phyloP scores from a whole-genome alignment of 495 filamentous ascomycete species.

The Tirmania nivea region DNA sequence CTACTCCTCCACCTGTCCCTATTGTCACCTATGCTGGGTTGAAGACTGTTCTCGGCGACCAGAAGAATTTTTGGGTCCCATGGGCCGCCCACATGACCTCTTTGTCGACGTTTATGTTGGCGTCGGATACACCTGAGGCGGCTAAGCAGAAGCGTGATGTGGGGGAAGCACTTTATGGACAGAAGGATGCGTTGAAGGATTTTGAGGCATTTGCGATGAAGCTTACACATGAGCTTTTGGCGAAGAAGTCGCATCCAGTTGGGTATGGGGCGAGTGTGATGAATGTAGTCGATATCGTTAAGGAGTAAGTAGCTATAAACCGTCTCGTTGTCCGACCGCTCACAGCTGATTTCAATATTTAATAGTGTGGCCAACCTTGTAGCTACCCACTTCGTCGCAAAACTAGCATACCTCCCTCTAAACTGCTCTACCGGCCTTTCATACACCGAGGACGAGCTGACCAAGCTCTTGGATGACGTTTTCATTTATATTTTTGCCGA shows the following conservation, averaged over 20 bases:
- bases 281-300: conserved; percentile 32
- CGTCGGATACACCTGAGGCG: conserved; percentile 30
- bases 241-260: conserved; percentile 29
- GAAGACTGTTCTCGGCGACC: conserved; percentile 27
- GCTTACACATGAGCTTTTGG: conserved; percentile 30
- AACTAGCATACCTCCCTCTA: conserved; percentile 40
- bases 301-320: conserved; percentile 20
- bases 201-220: conserved; percentile 32
- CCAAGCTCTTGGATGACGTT: conserved; percentile 34
- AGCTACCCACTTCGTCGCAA: conserved; percentile 36
- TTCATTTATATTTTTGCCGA: conserved; percentile 45
- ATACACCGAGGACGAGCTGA: conserved; percentile 37
- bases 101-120: conserved; percentile 34
- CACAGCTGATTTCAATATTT: not conserved
- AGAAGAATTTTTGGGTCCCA: conserved; percentile 32
- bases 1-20: conserved; percentile 17
- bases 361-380: conserved; percentile 34
- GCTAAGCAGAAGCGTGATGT: conserved; percentile 29
- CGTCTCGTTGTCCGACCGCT: too few species aligned
- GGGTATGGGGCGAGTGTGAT: conserved; percentile 14
- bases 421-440: conserved; percentile 34
- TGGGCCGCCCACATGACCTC: conserved; percentile 34
- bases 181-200: conserved; percentile 27
- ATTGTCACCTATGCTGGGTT: conserved; percentile 31
- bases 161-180: conserved; percentile 26